These are phyloP conservation scores for Mycosphaerelloides madeirae DNA, from an alignment of 2,329 filamentous ascomycete species.

Conservation along the genomic window DNA sequence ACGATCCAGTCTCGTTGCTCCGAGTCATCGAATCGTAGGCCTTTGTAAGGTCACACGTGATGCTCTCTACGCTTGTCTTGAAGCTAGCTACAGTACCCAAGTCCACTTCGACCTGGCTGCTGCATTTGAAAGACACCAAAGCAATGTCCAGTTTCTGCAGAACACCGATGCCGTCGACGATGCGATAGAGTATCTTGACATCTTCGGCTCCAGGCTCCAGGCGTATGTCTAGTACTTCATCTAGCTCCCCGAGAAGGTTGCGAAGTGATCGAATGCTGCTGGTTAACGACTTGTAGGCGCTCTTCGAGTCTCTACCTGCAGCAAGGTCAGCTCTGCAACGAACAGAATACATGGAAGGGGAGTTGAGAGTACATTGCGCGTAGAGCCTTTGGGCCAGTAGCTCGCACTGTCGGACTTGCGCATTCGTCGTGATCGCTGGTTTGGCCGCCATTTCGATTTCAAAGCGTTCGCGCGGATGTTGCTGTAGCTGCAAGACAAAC, in stretches of 20 bases:
- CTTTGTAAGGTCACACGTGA: neutral
- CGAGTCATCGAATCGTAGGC: neutral
- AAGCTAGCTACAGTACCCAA: neutral
- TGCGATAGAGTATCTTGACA: slow-evolving; percentile 3
- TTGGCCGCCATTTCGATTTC: too few relatives aligned
- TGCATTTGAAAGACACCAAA: slow-evolving; percentile 3
- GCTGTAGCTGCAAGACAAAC: too few relatives aligned
- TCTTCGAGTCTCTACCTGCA: slow-evolving; percentile 11
- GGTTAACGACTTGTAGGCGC: slow-evolving; percentile 7
- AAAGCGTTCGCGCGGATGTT: too few relatives aligned
- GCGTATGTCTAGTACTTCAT: slow-evolving; percentile 13
- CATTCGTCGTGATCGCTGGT: neutral
- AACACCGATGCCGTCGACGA: slow-evolving; percentile 8
- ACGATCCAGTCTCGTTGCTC: neutral
- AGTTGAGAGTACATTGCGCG: slow-evolving; percentile 9
- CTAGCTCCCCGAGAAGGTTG: slow-evolving; percentile 18
- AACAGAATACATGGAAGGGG: neutral
- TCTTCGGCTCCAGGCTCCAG: neutral
- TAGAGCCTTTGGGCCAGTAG: slow-evolving; percentile 13
- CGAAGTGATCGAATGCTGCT: slow-evolving; percentile 13
- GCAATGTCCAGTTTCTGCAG: slow-evolving; percentile 14
- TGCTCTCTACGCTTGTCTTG: neutral
- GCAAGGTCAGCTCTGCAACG: neutral
- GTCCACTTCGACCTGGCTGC: slow-evolving; percentile 1
- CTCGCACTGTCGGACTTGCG: slow-evolving; percentile 4